phyloP scores from a whole-genome alignment of 129 eudicot genomes.

The Scalesia atractyloides region DNA sequence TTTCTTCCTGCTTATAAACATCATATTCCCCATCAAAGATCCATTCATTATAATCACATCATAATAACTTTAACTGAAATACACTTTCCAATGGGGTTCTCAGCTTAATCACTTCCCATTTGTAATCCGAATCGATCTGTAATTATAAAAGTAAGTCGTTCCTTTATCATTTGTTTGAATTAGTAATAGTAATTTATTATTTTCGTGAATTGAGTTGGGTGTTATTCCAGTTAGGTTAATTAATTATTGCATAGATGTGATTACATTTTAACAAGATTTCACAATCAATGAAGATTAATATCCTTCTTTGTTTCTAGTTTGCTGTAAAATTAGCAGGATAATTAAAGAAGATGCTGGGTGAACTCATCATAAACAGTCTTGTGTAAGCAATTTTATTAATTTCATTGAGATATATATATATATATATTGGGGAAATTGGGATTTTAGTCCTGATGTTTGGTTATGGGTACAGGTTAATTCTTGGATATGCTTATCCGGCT shows the following conservation, averaged over 20 bases:
- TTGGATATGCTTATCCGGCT: slow-evolving; percentile 97
- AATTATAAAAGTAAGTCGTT: slow-evolving; percentile 13
- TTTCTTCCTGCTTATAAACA: slow-evolving; percentile 20
- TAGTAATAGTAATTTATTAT: not conserved
- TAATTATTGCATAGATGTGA: not conserved
- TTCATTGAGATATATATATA: too few relatives aligned
- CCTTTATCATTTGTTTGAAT: not conserved
- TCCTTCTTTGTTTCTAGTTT: not conserved
- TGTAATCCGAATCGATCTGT: slow-evolving; percentile 12
- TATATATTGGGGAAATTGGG: slow-evolving; percentile 18
- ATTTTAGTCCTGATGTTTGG: slow-evolving; percentile 10
- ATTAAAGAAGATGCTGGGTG: slow-evolving; percentile 61
- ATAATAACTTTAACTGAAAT: not conserved
- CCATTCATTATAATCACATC: not conserved
- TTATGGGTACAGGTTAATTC: slow-evolving; percentile 56
- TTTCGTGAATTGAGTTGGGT: slow-evolving; percentile 27
- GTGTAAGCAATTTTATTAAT: slow-evolving; percentile 51
- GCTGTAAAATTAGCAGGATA: slow-evolving; percentile 9
- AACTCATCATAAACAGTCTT: slow-evolving; percentile 57
- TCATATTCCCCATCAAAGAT: slow-evolving; percentile 16
- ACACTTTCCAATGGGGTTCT: not conserved
- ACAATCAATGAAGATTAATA: not conserved
- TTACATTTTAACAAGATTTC: not conserved
- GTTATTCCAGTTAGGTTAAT: slow-evolving; percentile 22
- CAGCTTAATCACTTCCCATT: slow-evolving; percentile 14